Base-by-base conservation (phyloP, 2,329 filamentous ascomycete species). In the Lojkania enalia region DNA sequence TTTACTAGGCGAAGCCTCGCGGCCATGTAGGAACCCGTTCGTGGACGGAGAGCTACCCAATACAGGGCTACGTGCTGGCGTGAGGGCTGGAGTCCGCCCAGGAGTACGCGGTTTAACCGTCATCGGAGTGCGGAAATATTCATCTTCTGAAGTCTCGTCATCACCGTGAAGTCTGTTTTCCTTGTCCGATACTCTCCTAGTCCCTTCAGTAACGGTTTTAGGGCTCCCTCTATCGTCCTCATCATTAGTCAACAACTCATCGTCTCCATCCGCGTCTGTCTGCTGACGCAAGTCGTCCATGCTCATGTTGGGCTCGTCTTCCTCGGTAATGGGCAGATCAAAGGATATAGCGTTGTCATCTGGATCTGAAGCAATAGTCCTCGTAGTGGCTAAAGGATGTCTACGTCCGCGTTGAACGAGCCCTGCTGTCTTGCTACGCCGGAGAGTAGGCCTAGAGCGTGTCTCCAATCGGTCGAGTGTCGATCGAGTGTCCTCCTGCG, bases 231-330 rank as follows among this genome's bases (percentile, higher is more conserved):
- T 54, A n/a, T 70, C 71, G n/a, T 78, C 74, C 20, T 78, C 75
- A 21, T 84, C 83, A 44, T 91, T 87, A 3, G 87, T 91, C 11
- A 88, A 80, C n/a, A 91, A 75, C 67, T 96, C 91, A 58, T 96
- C 91, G 59, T 96, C 91, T 0, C 90, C 89, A 63, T 95, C 90
- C 5, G 85, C 88, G 60, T 94, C 89, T 0, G 88, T 90, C 46
- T 90, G 84, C 60, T 73, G 78, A 32, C 77, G 72, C 30, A 75
- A 52, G 46, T 78, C 67, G 45, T 75, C 64, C 35, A 65, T 69
- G 39, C 62, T 67, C n/a, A 67, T 56, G 4, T 57, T 63, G 2
- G 55, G 61, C 61, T 73, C 59, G 68, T 78, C 66, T 54, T 77
- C 74, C 66, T 81, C 71, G 19, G 69, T 65, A 30, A 71, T 71